Base-by-base conservation (phyloP, 2,329 filamentous ascomycete species). In the Pyrenophora graminea region DNA sequence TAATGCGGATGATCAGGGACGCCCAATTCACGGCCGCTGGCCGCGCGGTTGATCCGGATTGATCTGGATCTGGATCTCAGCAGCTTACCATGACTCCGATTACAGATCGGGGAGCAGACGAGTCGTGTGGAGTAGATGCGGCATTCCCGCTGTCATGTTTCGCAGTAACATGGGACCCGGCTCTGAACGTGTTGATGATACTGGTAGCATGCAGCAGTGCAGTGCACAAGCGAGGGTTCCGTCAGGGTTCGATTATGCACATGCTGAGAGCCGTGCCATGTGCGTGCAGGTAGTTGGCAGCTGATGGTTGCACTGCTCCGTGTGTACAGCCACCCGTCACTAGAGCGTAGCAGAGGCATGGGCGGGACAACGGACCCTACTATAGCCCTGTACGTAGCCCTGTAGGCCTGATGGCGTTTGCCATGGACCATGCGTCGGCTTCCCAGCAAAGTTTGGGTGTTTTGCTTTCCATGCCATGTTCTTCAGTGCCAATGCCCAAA, bases 381-480 rank as follows among this genome's bases (percentile, higher is more conserved):
- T 21, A 5, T 21, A 21, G 19, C 19, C 19, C 19, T 21, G 19
- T 5, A 21, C 3, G 19, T 21, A 21, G 19, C 3, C 27, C 9
- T 30, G 19, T 21, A 21, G 19, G 19, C 27, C 9, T 30, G 38
- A 37, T 23, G 43, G 15, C 45, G 50, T 31, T 30, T 41, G 37
- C 23, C 51, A 32, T 57, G 48, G 53, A 40, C 47, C 45, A 37
- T 41, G 53, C 40, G 48, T 17, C 38, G 41, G 59, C 60, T 62
- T 51, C 59, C 55, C 45, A 47, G 59, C 52, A 47, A 48, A 56
- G 52, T 25, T 7, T 38, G 48, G 27, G 33, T 58, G 60, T 55
- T 60, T 60, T 58, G 60, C 52, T 60, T 60, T 58, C 58, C 57
- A 60, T 58, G 23, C 44, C 51, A 34, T 49, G 15, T 47, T 30